Evolutionary conservation across 257 asterid genomes (phyloP).

Genomic region (Gynochthodes officinalis): DNA sequence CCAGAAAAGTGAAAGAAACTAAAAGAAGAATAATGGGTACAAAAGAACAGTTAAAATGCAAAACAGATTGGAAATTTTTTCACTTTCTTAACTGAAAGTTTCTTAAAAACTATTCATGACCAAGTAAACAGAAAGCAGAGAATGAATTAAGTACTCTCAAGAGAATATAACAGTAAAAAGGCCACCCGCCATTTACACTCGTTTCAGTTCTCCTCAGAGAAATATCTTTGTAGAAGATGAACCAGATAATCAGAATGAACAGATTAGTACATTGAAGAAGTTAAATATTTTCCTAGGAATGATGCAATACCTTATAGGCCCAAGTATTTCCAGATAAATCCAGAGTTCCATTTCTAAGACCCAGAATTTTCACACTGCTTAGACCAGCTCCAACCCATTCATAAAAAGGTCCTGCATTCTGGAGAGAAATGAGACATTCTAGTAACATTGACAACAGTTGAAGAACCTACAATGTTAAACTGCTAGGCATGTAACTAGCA

Average conservation of each 20-base stretch:
- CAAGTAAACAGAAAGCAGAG: not conserved
- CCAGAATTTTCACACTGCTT: conserved; percentile 60
- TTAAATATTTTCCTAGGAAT: conserved; percentile 1
- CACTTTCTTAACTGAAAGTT: not conserved
- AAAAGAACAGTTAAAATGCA: not conserved
- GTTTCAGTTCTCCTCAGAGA: too few species aligned
- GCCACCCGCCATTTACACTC: not conserved
- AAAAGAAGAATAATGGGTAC: not conserved
- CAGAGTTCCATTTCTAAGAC: conserved; percentile 56
- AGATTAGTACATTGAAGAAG: not conserved
- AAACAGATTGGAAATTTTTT: not conserved
- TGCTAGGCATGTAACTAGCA: not conserved
- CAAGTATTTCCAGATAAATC: conserved; percentile 65
- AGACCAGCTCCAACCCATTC: conserved; percentile 94
- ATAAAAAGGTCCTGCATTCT: conserved; percentile 89
- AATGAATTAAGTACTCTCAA: not conserved
- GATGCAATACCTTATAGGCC: conserved; percentile 63
- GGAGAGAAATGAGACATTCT: conserved; percentile 13
- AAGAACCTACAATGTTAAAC: not conserved
- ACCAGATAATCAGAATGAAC: not conserved
- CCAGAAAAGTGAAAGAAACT: not conserved
- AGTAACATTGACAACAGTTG: not conserved
- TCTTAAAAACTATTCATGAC: not conserved
- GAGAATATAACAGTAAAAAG: not conserved
- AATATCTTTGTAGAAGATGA: not conserved